Percentiles rank a stretch among this genome's conserved stretches.
These are phyloP conservation scores for Penicillium sp. DNA, from an alignment of 2,329 filamentous ascomycete species.

Conservation along the genomic window DNA sequence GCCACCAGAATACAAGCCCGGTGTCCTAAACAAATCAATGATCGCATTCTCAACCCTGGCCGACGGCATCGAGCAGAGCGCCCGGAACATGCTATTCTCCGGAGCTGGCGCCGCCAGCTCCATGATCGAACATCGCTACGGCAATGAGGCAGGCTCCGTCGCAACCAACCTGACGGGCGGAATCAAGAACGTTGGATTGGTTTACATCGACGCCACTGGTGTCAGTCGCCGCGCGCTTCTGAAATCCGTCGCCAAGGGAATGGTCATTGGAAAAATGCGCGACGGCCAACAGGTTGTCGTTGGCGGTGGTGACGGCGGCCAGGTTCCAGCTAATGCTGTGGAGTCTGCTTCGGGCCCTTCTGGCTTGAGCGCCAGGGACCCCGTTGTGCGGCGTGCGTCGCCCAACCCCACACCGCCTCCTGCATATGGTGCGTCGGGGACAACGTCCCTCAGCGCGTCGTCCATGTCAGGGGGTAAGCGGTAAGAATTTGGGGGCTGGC, in stretches of 20 bases:
- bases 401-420: slow-evolving; percentile 42
- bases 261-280: slow-evolving; percentile 60
- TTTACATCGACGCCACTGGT: slow-evolving; percentile 95
- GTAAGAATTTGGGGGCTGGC: slow-evolving; percentile 16
- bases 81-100: slow-evolving; percentile 72
- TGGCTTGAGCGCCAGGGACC: slow-evolving; percentile 20
- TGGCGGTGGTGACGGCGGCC: slow-evolving; percentile 48
- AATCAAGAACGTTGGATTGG: slow-evolving; percentile 92
- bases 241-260: slow-evolving; percentile 94
- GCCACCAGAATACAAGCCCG: slow-evolving; percentile 73
- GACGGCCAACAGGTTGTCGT: slow-evolving; percentile 52
- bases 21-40: slow-evolving; percentile 89
- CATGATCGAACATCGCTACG: slow-evolving; percentile 87
- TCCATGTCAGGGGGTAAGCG: slow-evolving; percentile 36
- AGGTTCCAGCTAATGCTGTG: slow-evolving; percentile 26
- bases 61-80: slow-evolving; percentile 87
- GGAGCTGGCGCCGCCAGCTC: slow-evolving; percentile 77
- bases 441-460: slow-evolving; percentile 35
- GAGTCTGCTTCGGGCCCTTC: slow-evolving; percentile 15
- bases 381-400: slow-evolving; percentile 31
- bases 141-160: slow-evolving; percentile 77
- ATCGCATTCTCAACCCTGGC: slow-evolving; percentile 95
- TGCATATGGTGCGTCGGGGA: slow-evolving; percentile 41
- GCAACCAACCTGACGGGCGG: slow-evolving; percentile 75
- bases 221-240: slow-evolving; percentile 86